phyloP scores from a whole-genome alignment of 2,329 filamentous ascomycete genomes.

The Pseudonectria foliicola region DNA sequence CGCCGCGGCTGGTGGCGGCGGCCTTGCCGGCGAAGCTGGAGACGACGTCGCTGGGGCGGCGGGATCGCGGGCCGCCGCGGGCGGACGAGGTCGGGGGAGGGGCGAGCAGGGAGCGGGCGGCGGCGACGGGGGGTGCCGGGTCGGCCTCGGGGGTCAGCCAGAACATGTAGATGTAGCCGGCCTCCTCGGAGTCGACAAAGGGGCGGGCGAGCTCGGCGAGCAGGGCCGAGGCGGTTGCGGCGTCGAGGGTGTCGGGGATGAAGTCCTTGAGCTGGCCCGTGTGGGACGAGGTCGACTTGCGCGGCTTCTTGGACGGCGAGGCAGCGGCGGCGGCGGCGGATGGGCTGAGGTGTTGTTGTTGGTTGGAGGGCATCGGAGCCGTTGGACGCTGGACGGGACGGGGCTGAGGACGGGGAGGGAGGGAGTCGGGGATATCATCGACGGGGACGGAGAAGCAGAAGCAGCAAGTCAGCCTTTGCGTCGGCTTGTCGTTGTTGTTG shows the following conservation, averaged over 20 bases:
- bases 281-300: slow-evolving; percentile 26
- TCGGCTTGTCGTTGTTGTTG: too few relatives aligned
- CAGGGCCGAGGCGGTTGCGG: slow-evolving; percentile 62
- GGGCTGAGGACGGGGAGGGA: slow-evolving; percentile 38
- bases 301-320: slow-evolving; percentile 24
- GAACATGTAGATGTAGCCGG: slow-evolving; percentile 98
- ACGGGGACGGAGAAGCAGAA: slow-evolving; percentile 47
- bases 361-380: slow-evolving; percentile 10
- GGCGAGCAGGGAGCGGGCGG: slow-evolving; percentile 51
- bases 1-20: slow-evolving; percentile 13
- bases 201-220: slow-evolving; percentile 71
- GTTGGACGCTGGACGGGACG: slow-evolving; percentile 35
- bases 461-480: slow-evolving; percentile 34
- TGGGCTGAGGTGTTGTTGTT: slow-evolving; percentile 8
- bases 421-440: slow-evolving; percentile 33
- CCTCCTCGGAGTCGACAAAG: slow-evolving; percentile 59
- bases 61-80: slow-evolving; percentile 24
- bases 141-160: slow-evolving; percentile 70
- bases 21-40: slow-evolving; percentile 38
- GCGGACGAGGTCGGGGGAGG: slow-evolving; percentile 38
- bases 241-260: slow-evolving; percentile 61
- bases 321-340: slow-evolving; percentile 13
- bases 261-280: slow-evolving; percentile 35
- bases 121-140: slow-evolving; percentile 48
- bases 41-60: slow-evolving; percentile 49